phyloP scores from a whole-genome alignment of 331 rosid species.

The Rhamnella rubrinervis region DNA sequence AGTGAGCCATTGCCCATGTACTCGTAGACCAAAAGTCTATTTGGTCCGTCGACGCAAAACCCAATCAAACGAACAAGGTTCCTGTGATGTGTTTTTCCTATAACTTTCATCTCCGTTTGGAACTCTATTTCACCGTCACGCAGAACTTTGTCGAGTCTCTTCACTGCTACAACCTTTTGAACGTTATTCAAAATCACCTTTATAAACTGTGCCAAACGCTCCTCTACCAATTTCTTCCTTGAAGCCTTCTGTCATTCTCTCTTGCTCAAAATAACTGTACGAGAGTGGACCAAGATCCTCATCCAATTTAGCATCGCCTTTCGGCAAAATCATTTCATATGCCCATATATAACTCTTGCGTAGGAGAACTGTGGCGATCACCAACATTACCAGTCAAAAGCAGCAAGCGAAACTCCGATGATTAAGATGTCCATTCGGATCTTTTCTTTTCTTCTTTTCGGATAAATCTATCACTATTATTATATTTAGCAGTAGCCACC shows the following conservation, averaged over 20 bases:
- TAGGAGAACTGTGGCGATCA: background rate
- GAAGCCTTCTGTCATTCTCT: slow-evolving; percentile 1
- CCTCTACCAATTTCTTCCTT: slow-evolving; percentile 12
- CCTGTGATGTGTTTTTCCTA: slow-evolving; percentile 5
- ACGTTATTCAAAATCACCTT: background rate
- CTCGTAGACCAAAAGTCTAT: slow-evolving; percentile 9
- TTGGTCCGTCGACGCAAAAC: slow-evolving; percentile 3
- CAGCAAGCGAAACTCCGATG: background rate
- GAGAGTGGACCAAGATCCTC: slow-evolving; percentile 1
- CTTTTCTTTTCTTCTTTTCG: background rate
- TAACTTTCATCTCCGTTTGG: background rate
- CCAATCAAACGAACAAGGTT: slow-evolving; percentile 6
- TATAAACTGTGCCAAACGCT: slow-evolving; percentile 13
- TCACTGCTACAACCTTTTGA: background rate
- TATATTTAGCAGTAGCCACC: background rate
- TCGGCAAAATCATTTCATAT: background rate
- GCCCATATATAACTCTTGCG: background rate
- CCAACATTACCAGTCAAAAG: background rate
- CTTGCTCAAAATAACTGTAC: background rate
- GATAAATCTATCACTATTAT: background rate
- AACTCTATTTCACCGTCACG: slow-evolving; percentile 6
- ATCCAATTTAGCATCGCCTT: background rate
- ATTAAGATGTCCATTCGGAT: background rate
- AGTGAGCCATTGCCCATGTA: slow-evolving; percentile 11
- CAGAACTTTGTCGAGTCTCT: background rate